Base-by-base conservation (phyloP, 2,329 filamentous ascomycete species). In the Talaromyces pinophilus region DNA sequence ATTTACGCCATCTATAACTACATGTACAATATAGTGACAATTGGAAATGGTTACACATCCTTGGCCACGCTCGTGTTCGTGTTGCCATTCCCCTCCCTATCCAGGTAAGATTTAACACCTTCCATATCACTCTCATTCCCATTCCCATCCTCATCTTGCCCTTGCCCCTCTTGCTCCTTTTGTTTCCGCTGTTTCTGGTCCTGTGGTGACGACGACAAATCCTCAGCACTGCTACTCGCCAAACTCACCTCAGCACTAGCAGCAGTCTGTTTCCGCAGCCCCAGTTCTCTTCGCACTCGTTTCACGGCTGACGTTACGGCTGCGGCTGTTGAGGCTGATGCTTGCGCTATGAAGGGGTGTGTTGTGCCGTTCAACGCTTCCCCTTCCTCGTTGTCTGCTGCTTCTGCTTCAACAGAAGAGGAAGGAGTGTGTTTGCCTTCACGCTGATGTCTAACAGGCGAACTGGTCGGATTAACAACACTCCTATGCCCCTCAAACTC, bases 151-250 rank as follows among this genome's bases (percentile, higher is more conserved):
- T 70, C 3, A 57, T 50, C 44, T 15, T 46, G 25, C 22, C 70
- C 70, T 40, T 71, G 69, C 48, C 69, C 74, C 59, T 67, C 33
- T 35, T 35, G 33, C 33, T 67, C 2, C 73, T 69, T 60, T 55
- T 64, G 48, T 63, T 69, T 52, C 69, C 74, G 61, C 66, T 76
- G 65, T 30, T 30, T 30, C 28, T 30, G 28, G 3, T 30, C 28
- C 28, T 6, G 30, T 8, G 6, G 30, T 77, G 67, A 10, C 3
- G 35, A 17, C 28, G 33, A 62, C 30, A 59, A 48, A 69, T 80
- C 69, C 69, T 76, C 75, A 22, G 92, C 78, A 73, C 90, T 94
- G 73, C 90, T 94, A 71, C 88, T 93, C 1, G 91, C 90, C 69
- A 88, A 86, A 74, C 91, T 93, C 17, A 92, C 82, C 63, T 87